These are phyloP conservation scores for Lithospermum erythrorhizon DNA, from an alignment of 257 asterid genomes.

Conservation along the genomic window DNA sequence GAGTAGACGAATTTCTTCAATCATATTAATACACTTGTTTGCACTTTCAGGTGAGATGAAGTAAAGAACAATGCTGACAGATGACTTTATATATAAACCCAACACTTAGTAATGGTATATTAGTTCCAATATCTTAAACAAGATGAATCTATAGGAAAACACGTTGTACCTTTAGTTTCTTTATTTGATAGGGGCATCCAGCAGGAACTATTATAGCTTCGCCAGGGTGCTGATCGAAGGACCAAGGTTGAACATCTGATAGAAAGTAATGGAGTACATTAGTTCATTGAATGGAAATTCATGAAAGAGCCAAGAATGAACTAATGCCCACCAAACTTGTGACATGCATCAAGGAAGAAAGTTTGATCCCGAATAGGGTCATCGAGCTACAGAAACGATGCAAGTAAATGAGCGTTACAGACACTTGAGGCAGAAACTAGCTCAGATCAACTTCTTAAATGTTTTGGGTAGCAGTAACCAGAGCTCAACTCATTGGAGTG, in stretches of 20 bases:
- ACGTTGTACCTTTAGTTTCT: conserved; percentile 55
- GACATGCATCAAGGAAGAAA: conserved; percentile 78
- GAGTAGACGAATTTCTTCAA: conserved; percentile 77
- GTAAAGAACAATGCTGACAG: conserved; percentile 64
- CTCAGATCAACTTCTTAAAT: conserved; percentile 29
- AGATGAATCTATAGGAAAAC: neutral
- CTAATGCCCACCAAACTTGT: conserved; percentile 61
- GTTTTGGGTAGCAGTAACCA: conserved; percentile 34
- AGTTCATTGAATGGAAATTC: neutral
- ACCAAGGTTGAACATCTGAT: conserved; percentile 88
- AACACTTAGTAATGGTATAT: neutral
- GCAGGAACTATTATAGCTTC: conserved; percentile 97
- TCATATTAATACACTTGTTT: conserved; percentile 54
- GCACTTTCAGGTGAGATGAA: conserved; percentile 94
- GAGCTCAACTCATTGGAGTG: conserved; percentile 63
- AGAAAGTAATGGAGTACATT: conserved; percentile 11
- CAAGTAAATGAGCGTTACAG: neutral
- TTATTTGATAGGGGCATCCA: conserved; percentile 93
- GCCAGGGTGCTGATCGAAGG: conserved; percentile 67
- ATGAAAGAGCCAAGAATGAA: conserved; percentile 5
- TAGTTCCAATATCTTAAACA: neutral
- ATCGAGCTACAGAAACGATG: conserved; percentile 38
- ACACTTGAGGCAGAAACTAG: conserved; percentile 3
- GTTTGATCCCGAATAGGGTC: conserved; percentile 87
- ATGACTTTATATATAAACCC: conserved; percentile 46